phyloP scores from a whole-genome alignment of 2,329 filamentous ascomycete genomes.

The Nigrograna mackinnonii region DNA sequence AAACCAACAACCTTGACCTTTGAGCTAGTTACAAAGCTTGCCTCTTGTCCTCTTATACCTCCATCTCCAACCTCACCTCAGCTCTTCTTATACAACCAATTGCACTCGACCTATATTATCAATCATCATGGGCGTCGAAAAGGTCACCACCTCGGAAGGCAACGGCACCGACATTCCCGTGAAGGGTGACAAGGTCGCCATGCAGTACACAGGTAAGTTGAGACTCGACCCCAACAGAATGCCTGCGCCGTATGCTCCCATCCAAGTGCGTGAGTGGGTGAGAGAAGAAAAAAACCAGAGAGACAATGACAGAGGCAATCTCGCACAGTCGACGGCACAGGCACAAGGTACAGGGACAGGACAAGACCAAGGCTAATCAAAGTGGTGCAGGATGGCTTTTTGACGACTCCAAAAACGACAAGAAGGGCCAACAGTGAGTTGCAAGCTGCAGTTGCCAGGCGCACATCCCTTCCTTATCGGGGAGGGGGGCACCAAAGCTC shows the following conservation, averaged over 20 bases:
- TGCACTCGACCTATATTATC: neutral
- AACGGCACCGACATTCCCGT: constrained; percentile 63
- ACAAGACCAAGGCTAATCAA: too few relatives aligned
- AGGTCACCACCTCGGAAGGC: constrained; percentile 66
- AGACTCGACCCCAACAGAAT: too few relatives aligned
- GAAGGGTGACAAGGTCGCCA: constrained; percentile 74
- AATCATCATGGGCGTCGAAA: constrained; percentile 63
- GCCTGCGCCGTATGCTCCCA: too few relatives aligned
- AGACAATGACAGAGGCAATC: too few relatives aligned
- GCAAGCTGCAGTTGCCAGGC: too few relatives aligned
- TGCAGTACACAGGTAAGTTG: constrained; percentile 77
- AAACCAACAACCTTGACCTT: constrained; percentile 3
- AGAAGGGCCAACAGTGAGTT: constrained; percentile 72
- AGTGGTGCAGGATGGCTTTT: constrained; percentile 76
- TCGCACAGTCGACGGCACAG: too few relatives aligned
- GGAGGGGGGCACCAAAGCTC: constrained; percentile 5
- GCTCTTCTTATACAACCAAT: neutral
- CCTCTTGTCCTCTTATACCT: neutral
- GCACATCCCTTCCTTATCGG: constrained; percentile 3
- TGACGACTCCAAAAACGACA: constrained; percentile 62
- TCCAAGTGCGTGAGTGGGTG: neutral
- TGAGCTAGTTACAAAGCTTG: too few relatives aligned
- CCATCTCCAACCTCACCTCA: neutral
- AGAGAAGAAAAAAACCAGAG: too few relatives aligned
- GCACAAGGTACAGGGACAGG: too few relatives aligned